Conservation (phyloP, 2,329 filamentous ascomycete species). For the Magnaporthales sp. region DNA sequence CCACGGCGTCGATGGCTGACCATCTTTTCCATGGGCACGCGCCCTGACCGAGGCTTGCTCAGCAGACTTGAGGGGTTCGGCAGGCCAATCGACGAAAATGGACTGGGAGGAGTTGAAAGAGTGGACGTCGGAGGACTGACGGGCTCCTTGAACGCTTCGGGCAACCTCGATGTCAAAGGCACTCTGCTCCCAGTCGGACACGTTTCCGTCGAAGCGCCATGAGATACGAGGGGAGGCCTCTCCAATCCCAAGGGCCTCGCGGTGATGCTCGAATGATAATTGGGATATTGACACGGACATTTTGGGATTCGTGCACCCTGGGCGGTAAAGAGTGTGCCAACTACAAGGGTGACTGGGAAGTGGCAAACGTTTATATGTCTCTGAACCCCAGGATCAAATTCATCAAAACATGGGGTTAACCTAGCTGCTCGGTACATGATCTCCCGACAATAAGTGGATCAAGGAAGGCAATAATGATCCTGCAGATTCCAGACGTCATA, state of each 20-base stretch:
- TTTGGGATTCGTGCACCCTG: background rate
- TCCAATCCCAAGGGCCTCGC: slow-evolving; percentile 12
- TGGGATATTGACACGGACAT: background rate
- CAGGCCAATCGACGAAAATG: slow-evolving; percentile 26
- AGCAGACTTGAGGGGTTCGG: slow-evolving; percentile 8
- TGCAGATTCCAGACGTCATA: no score
- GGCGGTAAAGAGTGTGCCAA: no score
- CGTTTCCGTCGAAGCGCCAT: slow-evolving; percentile 11
- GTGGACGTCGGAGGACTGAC: slow-evolving; percentile 3
- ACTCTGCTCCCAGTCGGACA: slow-evolving; percentile 11
- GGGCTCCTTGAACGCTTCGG: background rate
- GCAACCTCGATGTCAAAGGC: slow-evolving; percentile 12
- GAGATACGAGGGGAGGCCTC: slow-evolving; percentile 12
- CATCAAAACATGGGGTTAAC: no score
- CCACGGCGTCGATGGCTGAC: slow-evolving; percentile 8
- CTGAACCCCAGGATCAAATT: no score
- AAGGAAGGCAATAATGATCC: no score
- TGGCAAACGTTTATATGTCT: no score
- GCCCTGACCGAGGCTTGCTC: slow-evolving; percentile 12
- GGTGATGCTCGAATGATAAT: slow-evolving; percentile 13
- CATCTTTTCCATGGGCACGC: slow-evolving; percentile 2
- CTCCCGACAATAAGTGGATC: no score
- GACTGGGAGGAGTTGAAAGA: slow-evolving; percentile 12
- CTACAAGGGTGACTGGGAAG: no score
- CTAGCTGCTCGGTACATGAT: no score